These are phyloP conservation scores for Ramaria sp. DNA, from an alignment of 768 basidiomycete species.

Conservation along the genomic window DNA sequence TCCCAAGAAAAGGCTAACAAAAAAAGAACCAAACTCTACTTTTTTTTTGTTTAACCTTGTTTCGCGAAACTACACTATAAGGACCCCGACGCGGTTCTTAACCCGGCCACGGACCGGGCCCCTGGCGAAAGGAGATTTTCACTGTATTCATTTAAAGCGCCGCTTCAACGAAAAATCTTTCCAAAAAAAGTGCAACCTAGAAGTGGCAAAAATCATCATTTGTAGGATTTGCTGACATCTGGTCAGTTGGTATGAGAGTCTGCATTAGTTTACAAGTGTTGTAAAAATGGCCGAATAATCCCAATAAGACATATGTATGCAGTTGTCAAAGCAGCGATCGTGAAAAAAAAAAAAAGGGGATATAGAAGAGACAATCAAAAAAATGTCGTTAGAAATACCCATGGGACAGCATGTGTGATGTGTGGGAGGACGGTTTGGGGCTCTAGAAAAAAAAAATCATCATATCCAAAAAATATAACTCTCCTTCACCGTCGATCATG, in stretches of 20 bases:
- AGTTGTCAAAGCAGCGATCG: neutral
- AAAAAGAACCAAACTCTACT: no score
- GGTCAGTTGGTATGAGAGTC: neutral
- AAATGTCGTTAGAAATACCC: no score
- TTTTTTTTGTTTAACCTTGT: no score
- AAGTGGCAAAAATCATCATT: neutral
- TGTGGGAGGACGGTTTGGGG: no score
- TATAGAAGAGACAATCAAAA: no score
- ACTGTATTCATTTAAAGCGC: no score
- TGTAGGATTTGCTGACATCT: neutral
- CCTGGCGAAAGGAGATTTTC: no score
- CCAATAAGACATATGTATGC: neutral
- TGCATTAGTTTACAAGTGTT: neutral
- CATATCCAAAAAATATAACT: neutral
- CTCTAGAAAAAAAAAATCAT: neutral
- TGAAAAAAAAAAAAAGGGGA: neutral
- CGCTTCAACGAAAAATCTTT: neutral
- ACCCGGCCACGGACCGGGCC: no score
- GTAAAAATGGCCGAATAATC: neutral
- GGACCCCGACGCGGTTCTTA: no score
- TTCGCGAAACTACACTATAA: no score
- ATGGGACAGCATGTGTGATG: neutral
- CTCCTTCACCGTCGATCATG: neutral
- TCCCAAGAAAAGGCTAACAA: no score
- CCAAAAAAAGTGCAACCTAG: neutral